Conservation (phyloP, 1,139 yeast species). For the Pichia sp. region DNA sequence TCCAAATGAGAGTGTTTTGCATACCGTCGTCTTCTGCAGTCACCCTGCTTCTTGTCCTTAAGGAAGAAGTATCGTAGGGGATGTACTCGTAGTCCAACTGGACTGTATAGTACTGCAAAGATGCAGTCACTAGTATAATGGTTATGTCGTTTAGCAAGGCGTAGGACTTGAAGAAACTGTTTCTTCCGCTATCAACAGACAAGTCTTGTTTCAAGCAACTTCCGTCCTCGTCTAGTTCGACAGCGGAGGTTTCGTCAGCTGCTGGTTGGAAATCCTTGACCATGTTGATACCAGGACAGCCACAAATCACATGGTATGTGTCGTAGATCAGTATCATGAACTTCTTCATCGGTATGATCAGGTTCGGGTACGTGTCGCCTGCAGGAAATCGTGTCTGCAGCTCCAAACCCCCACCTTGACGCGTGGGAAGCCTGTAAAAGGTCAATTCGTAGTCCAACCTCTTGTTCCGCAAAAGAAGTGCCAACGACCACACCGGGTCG, state of each 20-base stretch:
- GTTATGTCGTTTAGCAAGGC: not conserved
- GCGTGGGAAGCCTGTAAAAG: not conserved
- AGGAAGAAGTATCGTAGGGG: not conserved
- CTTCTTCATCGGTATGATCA: constrained; percentile 8
- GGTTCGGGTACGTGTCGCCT: constrained; percentile 3
- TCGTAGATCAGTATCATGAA: constrained; percentile 3
- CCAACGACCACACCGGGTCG: constrained; percentile 2
- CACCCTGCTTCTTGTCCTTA: not conserved
- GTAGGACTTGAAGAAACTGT: not conserved
- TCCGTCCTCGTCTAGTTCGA: too few species aligned
- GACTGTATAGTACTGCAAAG: constrained; percentile 1
- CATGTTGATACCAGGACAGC: constrained; percentile 1
- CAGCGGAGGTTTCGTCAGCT: not conserved
- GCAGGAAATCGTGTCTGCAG: not conserved
- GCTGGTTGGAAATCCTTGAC: not conserved
- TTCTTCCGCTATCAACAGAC: not conserved
- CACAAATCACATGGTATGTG: not conserved
- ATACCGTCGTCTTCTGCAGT: not conserved
- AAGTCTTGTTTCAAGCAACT: not conserved
- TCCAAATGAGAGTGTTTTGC: not conserved
- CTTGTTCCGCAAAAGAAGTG: not conserved
- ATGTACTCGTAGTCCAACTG: not conserved
- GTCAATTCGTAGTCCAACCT: constrained; percentile 3
- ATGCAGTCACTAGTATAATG: not conserved
- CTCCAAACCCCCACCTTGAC: not conserved